Percentiles rank a stretch among this genome's conserved stretches.
Conservation (phyloP, 2,329 filamentous ascomycete species). For the Botrytis aclada region DNA sequence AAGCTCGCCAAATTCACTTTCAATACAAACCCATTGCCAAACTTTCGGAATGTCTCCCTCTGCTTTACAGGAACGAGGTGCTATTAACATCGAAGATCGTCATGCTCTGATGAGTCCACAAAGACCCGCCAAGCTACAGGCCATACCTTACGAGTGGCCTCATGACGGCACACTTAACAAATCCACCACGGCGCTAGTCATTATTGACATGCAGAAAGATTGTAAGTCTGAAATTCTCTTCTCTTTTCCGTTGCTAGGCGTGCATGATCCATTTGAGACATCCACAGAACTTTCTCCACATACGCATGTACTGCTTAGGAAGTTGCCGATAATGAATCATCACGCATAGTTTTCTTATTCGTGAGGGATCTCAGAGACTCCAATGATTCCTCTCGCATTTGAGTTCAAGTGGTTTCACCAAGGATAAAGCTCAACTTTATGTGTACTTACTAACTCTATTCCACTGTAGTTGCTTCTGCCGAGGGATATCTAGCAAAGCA, state of each 20-base stretch:
- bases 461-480: conserved; percentile 7
- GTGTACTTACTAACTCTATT: not conserved
- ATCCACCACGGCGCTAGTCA: conserved; percentile 47
- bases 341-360: not conserved
- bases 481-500: conserved; percentile 46
- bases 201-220: conserved; percentile 56
- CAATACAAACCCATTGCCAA: not conserved
- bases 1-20: not conserved
- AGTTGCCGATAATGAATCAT: not conserved
- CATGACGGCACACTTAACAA: conserved; percentile 41
- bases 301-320: not conserved
- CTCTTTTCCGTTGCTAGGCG: not conserved
- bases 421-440: not conserved
- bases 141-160: conserved; percentile 43
- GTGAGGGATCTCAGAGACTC: not conserved
- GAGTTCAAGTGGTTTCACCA: not conserved
- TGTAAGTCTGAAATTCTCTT: conserved; percentile 37
- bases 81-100: not conserved
- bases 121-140: conserved; percentile 19
- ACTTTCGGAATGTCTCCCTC: not conserved
- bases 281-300: not conserved
- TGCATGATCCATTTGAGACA: not conserved
- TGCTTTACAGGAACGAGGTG: not conserved
- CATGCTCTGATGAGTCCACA: not conserved
- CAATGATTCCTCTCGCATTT: not conserved